phyloP scores from a whole-genome alignment of 2,329 filamentous ascomycete species.

The Nemania diffusa region DNA sequence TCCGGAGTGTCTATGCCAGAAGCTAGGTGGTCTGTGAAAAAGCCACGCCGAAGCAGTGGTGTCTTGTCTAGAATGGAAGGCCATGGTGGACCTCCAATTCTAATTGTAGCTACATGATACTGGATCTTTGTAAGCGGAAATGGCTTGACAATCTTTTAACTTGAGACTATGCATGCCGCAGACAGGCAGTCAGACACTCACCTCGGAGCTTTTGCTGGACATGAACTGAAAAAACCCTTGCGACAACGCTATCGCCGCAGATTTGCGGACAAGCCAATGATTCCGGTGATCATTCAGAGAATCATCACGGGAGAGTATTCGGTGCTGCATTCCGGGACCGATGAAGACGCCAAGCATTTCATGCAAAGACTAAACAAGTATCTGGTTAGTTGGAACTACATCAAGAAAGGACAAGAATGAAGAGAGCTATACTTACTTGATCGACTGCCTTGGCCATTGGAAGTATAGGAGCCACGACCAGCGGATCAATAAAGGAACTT shows the following conservation, averaged over 20 bases:
- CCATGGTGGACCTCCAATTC: conserved; percentile 3
- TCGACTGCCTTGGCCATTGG: conserved; percentile 14
- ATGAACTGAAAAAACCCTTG: conserved; percentile 35
- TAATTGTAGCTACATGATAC: conserved; percentile 4
- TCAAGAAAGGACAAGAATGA: conserved; percentile 9
- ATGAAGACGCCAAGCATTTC: conserved; percentile 22
- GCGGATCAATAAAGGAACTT: conserved; percentile 23
- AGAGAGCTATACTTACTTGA: conserved; percentile 12
- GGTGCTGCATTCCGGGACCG: conserved; percentile 18
- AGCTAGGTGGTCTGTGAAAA: conserved; percentile 13
- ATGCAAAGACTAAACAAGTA: conserved; percentile 22
- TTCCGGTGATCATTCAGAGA: conserved; percentile 23
- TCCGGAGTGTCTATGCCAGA: conserved; percentile 22
- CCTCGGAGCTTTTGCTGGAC: conserved; percentile 4
- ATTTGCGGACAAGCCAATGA: conserved; percentile 42
- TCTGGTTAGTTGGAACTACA: conserved; percentile 17
- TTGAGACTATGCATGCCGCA: conserved; percentile 10
- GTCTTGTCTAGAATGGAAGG: conserved; percentile 22
- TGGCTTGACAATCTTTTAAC: conserved; percentile 12
- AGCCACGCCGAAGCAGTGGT: not conserved
- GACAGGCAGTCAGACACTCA: conserved; percentile 22
- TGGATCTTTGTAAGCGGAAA: conserved; percentile 13
- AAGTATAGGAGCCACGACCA: conserved; percentile 31
- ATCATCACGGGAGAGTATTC: conserved; percentile 18
- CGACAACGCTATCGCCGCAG: conserved; percentile 35